Percentiles rank a stretch among this genome's conserved stretches.
These are phyloP conservation scores for Aspergillus indologenus DNA, from an alignment of 495 filamentous ascomycete species.

Conservation along the genomic window DNA sequence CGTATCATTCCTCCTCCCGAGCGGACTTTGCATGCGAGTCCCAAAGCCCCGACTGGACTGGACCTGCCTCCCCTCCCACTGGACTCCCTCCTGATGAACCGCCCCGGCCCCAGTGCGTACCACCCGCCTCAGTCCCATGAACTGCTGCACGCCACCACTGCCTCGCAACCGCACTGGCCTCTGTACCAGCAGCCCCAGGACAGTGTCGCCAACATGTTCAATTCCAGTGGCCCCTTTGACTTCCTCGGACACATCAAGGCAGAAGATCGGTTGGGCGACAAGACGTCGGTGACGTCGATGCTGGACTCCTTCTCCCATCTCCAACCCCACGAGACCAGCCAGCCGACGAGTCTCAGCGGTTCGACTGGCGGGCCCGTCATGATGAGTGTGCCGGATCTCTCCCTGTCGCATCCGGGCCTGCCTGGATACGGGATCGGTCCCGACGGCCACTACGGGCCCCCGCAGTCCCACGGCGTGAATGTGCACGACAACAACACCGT, in stretches of 20 bases:
- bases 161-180: slow-evolving; percentile 38
- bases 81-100: slow-evolving; percentile 38
- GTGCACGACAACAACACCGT: slow-evolving; percentile 39
- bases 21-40: slow-evolving; percentile 39
- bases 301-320: slow-evolving; percentile 40
- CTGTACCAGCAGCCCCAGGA: slow-evolving; percentile 39
- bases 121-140: slow-evolving; percentile 35
- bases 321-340: slow-evolving; percentile 33
- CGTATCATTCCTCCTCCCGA: slow-evolving; percentile 44
- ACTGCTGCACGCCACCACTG: slow-evolving; percentile 28
- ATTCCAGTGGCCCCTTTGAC: slow-evolving; percentile 33
- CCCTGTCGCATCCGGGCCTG: slow-evolving; percentile 35
- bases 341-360: slow-evolving; percentile 29
- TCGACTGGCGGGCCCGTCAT: slow-evolving; percentile 35
- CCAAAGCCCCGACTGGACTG: slow-evolving; percentile 32
- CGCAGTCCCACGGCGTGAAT: slow-evolving; percentile 30
- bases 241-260: slow-evolving; percentile 38
- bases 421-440: slow-evolving; percentile 34
- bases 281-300: slow-evolving; percentile 39
- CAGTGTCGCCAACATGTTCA: slow-evolving; percentile 37
- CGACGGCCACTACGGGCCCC: slow-evolving; percentile 37
- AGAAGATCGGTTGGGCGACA: slow-evolving; percentile 40
- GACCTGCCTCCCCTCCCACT: slow-evolving; percentile 41
- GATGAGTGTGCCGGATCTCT: slow-evolving; percentile 42
- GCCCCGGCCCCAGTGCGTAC: slow-evolving; percentile 34